Evolutionary conservation across 371 early-diverging fungal species (phyloP), one percentile per base, ranked within the genome.

Genomic region (Zopfochytrium polystomum): DNA sequence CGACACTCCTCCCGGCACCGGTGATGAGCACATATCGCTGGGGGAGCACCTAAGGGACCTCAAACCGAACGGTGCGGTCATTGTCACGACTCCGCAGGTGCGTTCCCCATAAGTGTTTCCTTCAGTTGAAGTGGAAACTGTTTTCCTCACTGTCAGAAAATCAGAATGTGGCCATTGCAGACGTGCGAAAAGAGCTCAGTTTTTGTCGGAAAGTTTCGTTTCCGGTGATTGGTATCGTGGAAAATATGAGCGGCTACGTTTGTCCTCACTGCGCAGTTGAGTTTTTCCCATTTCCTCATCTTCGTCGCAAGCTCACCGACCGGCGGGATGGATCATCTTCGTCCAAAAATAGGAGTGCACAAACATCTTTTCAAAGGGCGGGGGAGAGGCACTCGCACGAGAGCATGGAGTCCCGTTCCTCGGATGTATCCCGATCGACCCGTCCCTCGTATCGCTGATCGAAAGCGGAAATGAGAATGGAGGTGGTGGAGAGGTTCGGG

Each of bases 1-100:
- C 52, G 99, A 99, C 70, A 99, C 98, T 30, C 99, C 99, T 5
- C 99, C 99, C 3, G 99, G 99, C 33, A 95, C 99, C 0, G 90
- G 95, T 2, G 99, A 99, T 74, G 99, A 99, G 70, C 99, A 99
- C 72, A 73, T 98, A 29, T 91, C 89, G 9, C 80, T 91, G 3
- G 89, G 86, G 1, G 84, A 89, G 60, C 86, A 86, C 63, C 76
- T 95, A 26, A 86, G 88, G 55, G 87, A 88, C 25, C 76, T 83
- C 51, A 89, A 93, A 55, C 58, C 58, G 20, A 85, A 86, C 44
- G 96, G 96, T 1, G 96, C 97, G 22, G 81, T 99, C 44, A 58
- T 99, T 15, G 90, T 99, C 22, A 98, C 99, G 0, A 99, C 99
- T 0, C 97, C 99, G 22, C 70, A 70, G 63, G 68, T 66, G 15